phyloP scores from a whole-genome alignment of 106 monocot genomes.

The Dendrobium chrysotoxum region DNA sequence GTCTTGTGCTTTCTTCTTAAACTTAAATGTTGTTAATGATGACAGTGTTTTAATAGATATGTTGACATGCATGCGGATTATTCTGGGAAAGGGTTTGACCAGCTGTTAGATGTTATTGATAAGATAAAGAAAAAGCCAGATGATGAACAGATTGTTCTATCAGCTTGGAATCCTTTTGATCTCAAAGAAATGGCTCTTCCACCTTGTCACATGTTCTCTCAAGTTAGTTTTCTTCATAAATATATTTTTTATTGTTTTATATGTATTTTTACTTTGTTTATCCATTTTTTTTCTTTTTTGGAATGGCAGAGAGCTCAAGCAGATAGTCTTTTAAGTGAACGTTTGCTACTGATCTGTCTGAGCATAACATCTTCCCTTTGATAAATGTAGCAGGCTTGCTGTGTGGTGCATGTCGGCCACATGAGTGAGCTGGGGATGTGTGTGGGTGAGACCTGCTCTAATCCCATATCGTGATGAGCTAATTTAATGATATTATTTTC shows the following conservation, averaged over 20 bases:
- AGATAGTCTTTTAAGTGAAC: not conserved
- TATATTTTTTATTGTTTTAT: not conserved
- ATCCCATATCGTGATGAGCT: too few species aligned
- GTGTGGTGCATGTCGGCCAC: too few species aligned
- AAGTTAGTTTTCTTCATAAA: conserved; percentile 36
- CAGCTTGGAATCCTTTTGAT: conserved; percentile 98
- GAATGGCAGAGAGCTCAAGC: not conserved
- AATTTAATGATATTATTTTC: too few species aligned
- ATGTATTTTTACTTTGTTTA: not conserved
- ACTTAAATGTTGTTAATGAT: not conserved
- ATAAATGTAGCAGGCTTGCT: not conserved
- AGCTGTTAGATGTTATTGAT: conserved; percentile 76
- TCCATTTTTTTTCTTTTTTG: not conserved
- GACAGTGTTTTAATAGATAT: conserved; percentile 41
- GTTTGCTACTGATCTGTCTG: not conserved
- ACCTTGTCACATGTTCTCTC: conserved; percentile 98
- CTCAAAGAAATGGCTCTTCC: conserved; percentile 94
- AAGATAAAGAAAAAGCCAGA: conserved; percentile 96
- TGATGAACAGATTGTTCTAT: conserved; percentile 80
- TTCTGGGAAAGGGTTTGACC: conserved; percentile 95
- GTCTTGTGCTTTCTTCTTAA: not conserved
- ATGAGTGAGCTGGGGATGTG: too few species aligned
- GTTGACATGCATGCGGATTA: conserved; percentile 90
- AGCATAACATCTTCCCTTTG: not conserved
- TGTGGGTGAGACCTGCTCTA: too few species aligned